Evolutionary conservation across 2,329 filamentous ascomycete genomes (phyloP), one percentile per base, ranked within the genome.

Genomic region (Orbilia ellipsospora): DNA sequence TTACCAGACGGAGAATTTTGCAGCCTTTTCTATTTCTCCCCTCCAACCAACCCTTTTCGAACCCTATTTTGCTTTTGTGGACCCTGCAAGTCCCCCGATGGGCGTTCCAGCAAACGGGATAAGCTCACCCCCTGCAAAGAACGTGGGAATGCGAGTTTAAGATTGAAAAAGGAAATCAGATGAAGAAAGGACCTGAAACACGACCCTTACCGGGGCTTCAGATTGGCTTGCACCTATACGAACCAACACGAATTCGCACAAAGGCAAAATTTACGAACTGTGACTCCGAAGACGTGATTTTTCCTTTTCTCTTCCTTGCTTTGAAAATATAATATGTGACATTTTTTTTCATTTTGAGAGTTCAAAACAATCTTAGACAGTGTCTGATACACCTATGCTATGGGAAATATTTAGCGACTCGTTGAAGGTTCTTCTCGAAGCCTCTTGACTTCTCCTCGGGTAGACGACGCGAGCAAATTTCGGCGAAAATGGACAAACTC

Each of bases 91-190:
- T 13, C 13, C 44, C 15, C 15, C n/a, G 3, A 18, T 6, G 23
- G 31, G 57, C 57, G 51, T 70, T 63, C 66, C 66, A 70, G 62
- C 57, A 63, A 31, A 63, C 57, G 16, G 66, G 66, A 70, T 70
- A 70, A 70, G 66, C 66, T 70, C 44, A 15, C 54, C 44, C 66
- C 66, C 66, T 56, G 62, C 51, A 57, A 57, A 70, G 66, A 70
- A 70, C 66, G 66, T 70, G 66, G 66, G 66, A 70, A 70, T 70
- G 57, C 57, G 66, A 28, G 28, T 26, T 59, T 61, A 20, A 70
- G 10, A 57, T 56, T 70, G 57, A 63, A 70, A 62, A 48, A 63
- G 66, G 66, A 70, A 70, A 69, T 61, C 59, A 55, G 40, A 62
- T 69, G 56, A 70, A 54, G 44, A 51, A 62, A 62, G 59, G 54